These are phyloP conservation scores for Schizonepeta tenuifolia DNA, from an alignment of 257 asterid species.

Conservation along the genomic window DNA sequence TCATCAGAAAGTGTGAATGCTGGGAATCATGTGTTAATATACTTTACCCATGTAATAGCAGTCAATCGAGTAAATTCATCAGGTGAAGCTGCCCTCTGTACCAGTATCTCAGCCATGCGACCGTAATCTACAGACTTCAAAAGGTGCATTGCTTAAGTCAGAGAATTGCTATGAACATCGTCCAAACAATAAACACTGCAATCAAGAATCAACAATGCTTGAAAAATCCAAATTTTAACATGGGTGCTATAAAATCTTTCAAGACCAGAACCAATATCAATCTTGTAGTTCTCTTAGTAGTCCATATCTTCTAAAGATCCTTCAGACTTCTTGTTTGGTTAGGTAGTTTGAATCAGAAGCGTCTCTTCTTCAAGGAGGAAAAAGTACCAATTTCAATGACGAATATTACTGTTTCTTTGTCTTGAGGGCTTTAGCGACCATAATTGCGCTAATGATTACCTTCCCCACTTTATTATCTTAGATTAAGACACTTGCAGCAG, in stretches of 20 bases:
- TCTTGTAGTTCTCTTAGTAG: conserved; percentile 3
- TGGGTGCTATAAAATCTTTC: conserved; percentile 23
- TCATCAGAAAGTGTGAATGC: conserved; percentile 28
- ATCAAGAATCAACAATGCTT: not conserved
- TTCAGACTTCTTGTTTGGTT: conserved; percentile 16
- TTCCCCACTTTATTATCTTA: not conserved
- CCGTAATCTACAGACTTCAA: conserved; percentile 99
- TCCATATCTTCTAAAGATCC: conserved; percentile 14
- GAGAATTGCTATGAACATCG: conserved; percentile 31
- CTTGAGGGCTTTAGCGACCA: not conserved
- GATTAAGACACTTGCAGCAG: not conserved
- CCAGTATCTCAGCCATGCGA: conserved; percentile 99
- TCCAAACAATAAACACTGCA: conserved; percentile 11
- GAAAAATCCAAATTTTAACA: conserved; percentile 12
- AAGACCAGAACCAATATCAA: conserved; percentile 9
- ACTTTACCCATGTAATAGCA: conserved; percentile 94
- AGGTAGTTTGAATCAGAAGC: not conserved
- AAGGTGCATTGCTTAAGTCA: conserved; percentile 44
- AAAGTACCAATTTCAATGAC: conserved; percentile 10
- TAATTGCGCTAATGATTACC: not conserved
- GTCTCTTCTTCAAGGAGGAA: conserved; percentile 4
- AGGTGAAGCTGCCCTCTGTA: conserved; percentile 89
- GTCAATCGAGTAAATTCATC: conserved; percentile 98
- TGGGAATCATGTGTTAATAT: conserved; percentile 25
- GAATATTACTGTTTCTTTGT: conserved; percentile 10